Base-by-base conservation (phyloP, 306 rosid genomes). In the Quercus rubra region DNA sequence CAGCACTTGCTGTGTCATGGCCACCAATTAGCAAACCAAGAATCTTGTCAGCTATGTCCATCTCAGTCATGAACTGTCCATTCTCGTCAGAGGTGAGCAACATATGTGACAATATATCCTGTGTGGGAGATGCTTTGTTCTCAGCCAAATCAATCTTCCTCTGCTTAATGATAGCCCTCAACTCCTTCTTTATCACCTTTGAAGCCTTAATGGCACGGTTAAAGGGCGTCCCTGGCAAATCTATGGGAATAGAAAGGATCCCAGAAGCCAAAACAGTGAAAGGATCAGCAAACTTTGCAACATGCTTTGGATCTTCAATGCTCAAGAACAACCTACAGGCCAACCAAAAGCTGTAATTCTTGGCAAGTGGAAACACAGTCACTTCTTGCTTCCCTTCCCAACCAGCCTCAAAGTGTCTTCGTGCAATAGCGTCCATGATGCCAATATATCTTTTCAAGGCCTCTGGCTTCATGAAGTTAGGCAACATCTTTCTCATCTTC, bases 391-490 rank as follows among this genome's bases (percentile, higher is more conserved):
- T 58, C 23, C 61, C 61, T 3, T 74, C 70, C 78, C 78, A 74
- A 18, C 12, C 25, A 23, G 55, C 33, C 15, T 67, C 69, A 13
- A 74, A 75, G 71, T 75, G 78, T 9, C 30, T 23, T 12, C 21
- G 59, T 1, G 70, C 70, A 35, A 55, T 62, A 18, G 78, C 9
- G 35, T 75, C 78, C 78, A 75, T 75, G 1, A 75, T 28, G 6
- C 78, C 78, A 4, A 75, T n/a, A 18, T 75, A 75, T 59, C 71
- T 18, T 8, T 41, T 55, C 52, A 75, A 51, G 19, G 78, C 79
- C 46, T 61, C 79, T n/a, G 79, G 79, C 23, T 75, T 75, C 4
- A 75, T 43, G 70, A 75, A 61, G 15, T 41, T 55, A 1, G 79
- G 79, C 21, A 75, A 70, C 3, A 75, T 12, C 14, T 46, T 75